phyloP scores from a whole-genome alignment of 2,329 filamentous ascomycete genomes.

The Pseudogymnoascus sp. region DNA sequence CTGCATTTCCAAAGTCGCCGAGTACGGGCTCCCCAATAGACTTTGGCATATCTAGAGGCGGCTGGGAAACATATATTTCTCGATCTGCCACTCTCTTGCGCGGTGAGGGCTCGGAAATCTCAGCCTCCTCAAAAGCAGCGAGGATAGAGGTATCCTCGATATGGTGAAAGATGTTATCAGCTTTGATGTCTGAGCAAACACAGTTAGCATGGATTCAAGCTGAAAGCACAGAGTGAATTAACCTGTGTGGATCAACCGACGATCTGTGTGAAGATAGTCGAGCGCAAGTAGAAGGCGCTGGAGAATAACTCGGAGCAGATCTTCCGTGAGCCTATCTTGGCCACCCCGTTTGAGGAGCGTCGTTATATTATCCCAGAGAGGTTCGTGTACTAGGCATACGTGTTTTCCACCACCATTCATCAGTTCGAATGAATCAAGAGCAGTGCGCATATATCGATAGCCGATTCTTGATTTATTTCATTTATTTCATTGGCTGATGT shows the following conservation, averaged over 20 bases:
- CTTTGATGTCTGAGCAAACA: conserved; percentile 36
- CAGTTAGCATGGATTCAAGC: conserved; percentile 14
- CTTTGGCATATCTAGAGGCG: conserved; percentile 31
- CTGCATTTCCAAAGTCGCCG: conserved; percentile 45
- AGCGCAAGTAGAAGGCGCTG: conserved; percentile 37
- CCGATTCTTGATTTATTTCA: conserved; percentile 29
- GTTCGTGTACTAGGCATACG: conserved; percentile 35
- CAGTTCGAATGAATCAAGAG: conserved; percentile 35
- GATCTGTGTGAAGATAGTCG: conserved; percentile 41
- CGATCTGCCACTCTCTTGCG: conserved; percentile 38
- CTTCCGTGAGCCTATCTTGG: conserved; percentile 30
- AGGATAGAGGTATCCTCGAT: conserved; percentile 34
- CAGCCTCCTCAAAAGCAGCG: conserved; percentile 35
- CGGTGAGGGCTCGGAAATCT: conserved; percentile 35
- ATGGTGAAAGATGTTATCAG: conserved; percentile 41
- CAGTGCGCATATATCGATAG: conserved; percentile 27
- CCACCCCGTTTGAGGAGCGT: conserved; percentile 38
- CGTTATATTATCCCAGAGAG: conserved; percentile 38
- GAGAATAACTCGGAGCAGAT: conserved; percentile 34
- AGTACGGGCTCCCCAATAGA: conserved; percentile 34
- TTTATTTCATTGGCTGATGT: conserved; percentile 27
- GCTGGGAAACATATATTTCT: conserved; percentile 38
- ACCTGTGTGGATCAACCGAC: conserved; percentile 42
- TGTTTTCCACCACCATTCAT: conserved; percentile 31
- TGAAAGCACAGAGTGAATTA: conserved; percentile 16